phyloP scores from a whole-genome alignment of 352 stramenopile genomes.

The Peronospora belbahrii region DNA sequence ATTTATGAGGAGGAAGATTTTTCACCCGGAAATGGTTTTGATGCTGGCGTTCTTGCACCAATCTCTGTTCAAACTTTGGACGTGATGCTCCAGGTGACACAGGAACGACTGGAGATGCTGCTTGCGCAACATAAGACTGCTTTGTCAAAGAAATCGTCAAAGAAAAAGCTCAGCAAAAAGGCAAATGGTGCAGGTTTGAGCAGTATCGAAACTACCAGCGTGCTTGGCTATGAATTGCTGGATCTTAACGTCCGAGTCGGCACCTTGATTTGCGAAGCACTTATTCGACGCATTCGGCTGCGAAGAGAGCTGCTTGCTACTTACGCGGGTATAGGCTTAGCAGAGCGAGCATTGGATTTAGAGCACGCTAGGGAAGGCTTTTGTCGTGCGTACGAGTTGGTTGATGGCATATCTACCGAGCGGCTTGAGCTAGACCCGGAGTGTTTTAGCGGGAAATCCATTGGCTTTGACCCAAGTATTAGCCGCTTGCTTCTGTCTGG shows the following conservation, averaged over 20 bases:
- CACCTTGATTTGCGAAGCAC: constrained; percentile 45
- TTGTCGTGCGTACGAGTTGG: constrained; percentile 29
- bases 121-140: constrained; percentile 34
- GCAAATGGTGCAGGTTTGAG: not conserved
- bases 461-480: constrained; percentile 72
- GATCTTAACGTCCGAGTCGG: constrained; percentile 47
- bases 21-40: constrained; percentile 56
- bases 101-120: constrained; percentile 39
- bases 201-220: constrained; percentile 1
- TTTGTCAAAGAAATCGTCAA: constrained; percentile 46
- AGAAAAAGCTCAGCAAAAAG: constrained; percentile 61
- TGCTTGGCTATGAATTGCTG: constrained; percentile 29
- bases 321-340: constrained; percentile 38
- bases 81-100: constrained; percentile 33
- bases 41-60: constrained; percentile 40
- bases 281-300: constrained; percentile 52
- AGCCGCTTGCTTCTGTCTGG: constrained; percentile 62
- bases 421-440: constrained; percentile 56
- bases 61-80: constrained; percentile 34
- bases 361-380: constrained; percentile 35
- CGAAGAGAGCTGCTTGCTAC: constrained; percentile 40
- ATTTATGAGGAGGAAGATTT: constrained; percentile 97
- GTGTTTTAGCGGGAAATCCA: constrained; percentile 54
- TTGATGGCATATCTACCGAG: constrained; percentile 44
- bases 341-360: constrained; percentile 38